Base-by-base conservation (phyloP, 208 protist species). In the Leishmania turanica region DNA sequence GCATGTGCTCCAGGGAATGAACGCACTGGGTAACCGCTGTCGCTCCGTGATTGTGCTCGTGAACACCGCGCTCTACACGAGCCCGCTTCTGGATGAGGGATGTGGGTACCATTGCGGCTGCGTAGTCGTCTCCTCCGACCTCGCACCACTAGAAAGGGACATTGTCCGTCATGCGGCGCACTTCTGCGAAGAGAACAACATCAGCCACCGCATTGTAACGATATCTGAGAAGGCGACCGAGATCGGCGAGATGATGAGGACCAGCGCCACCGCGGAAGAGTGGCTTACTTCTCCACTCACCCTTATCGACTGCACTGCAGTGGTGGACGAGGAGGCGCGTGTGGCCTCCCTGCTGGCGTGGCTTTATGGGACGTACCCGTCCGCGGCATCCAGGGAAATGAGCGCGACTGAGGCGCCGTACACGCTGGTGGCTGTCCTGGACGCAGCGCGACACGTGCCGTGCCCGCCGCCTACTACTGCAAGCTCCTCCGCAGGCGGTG, bases 31-130 rank as follows among this genome's bases (percentile, higher is more conserved):
- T 2, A 75, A 84, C 34, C 54, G 79, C 47, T 93, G 83, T 31
- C 79, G 77, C 68, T 85, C 81, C 7, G 87, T 91, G 21, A 9
- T 93, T 37, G 68, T 86, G 53, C 77, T 93, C 8, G 66, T 84
- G 21, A 73, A 64, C 58, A 78, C 49, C 8, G 34, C 71, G 0
- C 8, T 60, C 53, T 5, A 31, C 6, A 3, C 49, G 4, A 53
- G 27, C 9, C 74, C 60, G 13, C 15, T 82, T 7, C 34, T 69
- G 0, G 62, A 84, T 15, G 60, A 72, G 19, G 40, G 49, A 27
- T 64, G 34, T 40, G 84, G 82, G 15, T 80, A 77, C 42, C 82
- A 87, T 76, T 49, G 65, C 37, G 78, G 74, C 37, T 88, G 83
- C 62, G 77, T 77, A n/a, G 58, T 90, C 40, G 17, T 69, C 7